These are phyloP conservation scores for Clonostachys rhizophaga DNA, from an alignment of 2,329 filamentous ascomycete genomes.

Conservation along the genomic window DNA sequence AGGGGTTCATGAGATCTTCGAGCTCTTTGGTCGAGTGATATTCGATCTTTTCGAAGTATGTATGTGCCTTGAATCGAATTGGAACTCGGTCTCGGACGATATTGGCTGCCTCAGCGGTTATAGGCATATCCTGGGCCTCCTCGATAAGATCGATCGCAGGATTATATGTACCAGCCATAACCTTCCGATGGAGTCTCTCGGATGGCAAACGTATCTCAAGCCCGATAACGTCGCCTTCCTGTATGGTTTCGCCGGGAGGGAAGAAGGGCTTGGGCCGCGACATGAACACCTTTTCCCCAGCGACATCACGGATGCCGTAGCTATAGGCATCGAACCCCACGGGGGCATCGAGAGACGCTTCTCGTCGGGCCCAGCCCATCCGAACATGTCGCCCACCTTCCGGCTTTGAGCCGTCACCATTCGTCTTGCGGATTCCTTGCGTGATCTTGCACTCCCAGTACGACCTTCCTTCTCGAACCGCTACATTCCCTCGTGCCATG, in stretches of 20 bases:
- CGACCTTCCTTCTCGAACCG: conserved; percentile 81
- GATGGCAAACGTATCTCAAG: conserved; percentile 89
- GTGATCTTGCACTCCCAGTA: conserved; percentile 95
- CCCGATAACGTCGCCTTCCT: conserved; percentile 90
- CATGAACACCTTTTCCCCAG: conserved; percentile 89
- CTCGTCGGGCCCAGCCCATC: conserved; percentile 79
- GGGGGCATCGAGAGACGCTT: conserved; percentile 77
- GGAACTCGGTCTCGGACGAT: conserved; percentile 94
- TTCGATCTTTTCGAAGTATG: conserved; percentile 91
- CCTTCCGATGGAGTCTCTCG: conserved; percentile 78
- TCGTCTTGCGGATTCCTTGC: conserved; percentile 54
- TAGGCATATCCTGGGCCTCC: conserved; percentile 26
- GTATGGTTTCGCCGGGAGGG: conserved; percentile 70
- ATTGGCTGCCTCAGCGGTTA: conserved; percentile 62
- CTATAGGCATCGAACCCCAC: conserved; percentile 90
- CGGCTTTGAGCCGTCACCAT: conserved; percentile 33
- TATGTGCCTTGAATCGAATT: conserved; percentile 87
- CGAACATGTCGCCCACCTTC: conserved; percentile 63
- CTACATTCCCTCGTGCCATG: conserved; percentile 86
- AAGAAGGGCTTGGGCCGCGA: conserved; percentile 92
- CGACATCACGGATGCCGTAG: conserved; percentile 85
- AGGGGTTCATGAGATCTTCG: conserved; percentile 75
- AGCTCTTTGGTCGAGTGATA: conserved; percentile 85
- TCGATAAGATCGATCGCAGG: conserved; percentile 70
- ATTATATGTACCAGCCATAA: conserved; percentile 84